These are phyloP conservation scores for Luvunga scandens DNA, from an alignment of 345 rosid genomes.

Conservation along the genomic window DNA sequence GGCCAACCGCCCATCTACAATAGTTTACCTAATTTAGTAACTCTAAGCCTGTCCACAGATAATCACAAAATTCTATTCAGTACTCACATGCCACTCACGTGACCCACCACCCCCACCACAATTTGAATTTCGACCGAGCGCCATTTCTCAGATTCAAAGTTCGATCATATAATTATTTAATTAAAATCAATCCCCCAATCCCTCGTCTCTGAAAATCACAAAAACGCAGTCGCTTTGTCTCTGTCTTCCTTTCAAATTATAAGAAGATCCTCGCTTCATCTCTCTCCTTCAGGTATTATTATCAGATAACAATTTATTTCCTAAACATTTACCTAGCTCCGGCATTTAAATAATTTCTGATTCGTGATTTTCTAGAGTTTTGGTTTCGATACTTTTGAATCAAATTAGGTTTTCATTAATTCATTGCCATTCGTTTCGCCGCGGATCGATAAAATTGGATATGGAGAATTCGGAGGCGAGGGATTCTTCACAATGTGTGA, in stretches of 20 bases:
- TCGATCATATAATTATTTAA: constrained; percentile 10
- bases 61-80: not conserved
- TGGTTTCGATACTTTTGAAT: not conserved
- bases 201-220: constrained; percentile 8
- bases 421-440: not conserved
- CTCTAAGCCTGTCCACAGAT: constrained; percentile 1
- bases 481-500: constrained; percentile 58
- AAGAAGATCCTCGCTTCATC: not conserved
- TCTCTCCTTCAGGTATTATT: constrained; percentile 10
- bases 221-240: constrained; percentile 10
- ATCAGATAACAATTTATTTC: not conserved
- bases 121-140: constrained; percentile 57
- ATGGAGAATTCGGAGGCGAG: constrained; percentile 57
- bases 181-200: constrained; percentile 9
- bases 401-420: not conserved
- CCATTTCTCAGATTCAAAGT: constrained; percentile 35
- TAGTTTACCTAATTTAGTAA: constrained; percentile 1
- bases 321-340: not conserved
- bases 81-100: constrained; percentile 38
- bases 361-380: not conserved
- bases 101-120: constrained; percentile 10
- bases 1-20: not conserved
- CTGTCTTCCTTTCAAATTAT: constrained; percentile 22
- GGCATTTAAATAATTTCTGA: not conserved
- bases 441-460: not conserved